These are phyloP conservation scores for Viola odorata DNA, from an alignment of 345 rosid genomes.

Conservation along the genomic window DNA sequence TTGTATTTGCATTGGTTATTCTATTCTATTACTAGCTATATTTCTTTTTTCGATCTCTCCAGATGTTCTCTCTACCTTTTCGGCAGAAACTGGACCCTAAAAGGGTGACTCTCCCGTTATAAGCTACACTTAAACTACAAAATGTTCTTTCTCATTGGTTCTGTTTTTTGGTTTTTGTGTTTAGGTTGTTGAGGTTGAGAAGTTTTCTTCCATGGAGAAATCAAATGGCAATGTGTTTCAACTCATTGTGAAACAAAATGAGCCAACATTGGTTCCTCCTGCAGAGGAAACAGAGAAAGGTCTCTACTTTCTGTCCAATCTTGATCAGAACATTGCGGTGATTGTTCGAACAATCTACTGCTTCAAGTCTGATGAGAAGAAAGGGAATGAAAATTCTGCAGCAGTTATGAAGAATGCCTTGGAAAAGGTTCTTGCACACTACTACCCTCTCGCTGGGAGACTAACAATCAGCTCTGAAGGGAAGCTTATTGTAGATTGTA, in stretches of 20 bases:
- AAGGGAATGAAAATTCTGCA: slow-evolving; percentile 51
- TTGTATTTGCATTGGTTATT: no score
- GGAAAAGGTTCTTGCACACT: slow-evolving; percentile 67
- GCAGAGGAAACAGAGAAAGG: slow-evolving; percentile 69
- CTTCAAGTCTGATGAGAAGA: slow-evolving; percentile 57
- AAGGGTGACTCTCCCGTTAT: no score
- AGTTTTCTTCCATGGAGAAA: slow-evolving; percentile 41
- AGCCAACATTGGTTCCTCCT: slow-evolving; percentile 55
- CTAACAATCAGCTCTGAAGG: slow-evolving; percentile 36
- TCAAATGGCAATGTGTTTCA: slow-evolving; percentile 33
- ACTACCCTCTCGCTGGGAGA: slow-evolving; percentile 76
- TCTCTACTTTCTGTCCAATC: slow-evolving; percentile 78
- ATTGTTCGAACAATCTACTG: slow-evolving; percentile 76
- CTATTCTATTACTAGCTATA: no score
- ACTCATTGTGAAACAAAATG: slow-evolving; percentile 51
- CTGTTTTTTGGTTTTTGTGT: neutral
- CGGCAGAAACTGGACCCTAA: no score
- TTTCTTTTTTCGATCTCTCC: no score
- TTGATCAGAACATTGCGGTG: slow-evolving; percentile 83
- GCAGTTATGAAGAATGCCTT: slow-evolving; percentile 65
- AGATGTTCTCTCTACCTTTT: no score
- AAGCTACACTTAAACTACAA: neutral
- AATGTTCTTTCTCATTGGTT: slow-evolving; percentile 2
- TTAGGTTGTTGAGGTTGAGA: slow-evolving; percentile 46
- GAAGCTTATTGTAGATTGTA: slow-evolving; percentile 70